Conservation (phyloP, 2,329 filamentous ascomycete genomes). For the Beauveria sp. region DNA sequence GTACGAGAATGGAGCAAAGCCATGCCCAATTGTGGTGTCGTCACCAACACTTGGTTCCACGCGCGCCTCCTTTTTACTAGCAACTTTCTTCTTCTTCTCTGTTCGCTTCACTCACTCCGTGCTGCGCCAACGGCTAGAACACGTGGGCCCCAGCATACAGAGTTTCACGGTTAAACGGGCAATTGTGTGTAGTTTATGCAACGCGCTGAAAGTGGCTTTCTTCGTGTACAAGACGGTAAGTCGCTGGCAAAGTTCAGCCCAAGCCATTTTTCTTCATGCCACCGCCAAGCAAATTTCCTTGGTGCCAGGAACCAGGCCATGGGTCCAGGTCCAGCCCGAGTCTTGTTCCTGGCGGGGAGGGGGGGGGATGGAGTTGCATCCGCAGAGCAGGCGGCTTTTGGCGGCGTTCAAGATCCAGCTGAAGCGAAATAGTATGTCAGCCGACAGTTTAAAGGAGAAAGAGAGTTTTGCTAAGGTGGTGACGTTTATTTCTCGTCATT, state of each 20-base stretch:
- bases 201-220: background rate
- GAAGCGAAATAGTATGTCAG: background rate
- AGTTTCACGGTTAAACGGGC: background rate
- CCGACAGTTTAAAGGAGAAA: background rate
- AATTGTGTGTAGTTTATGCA: background rate
- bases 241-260: background rate
- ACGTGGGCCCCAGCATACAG: background rate
- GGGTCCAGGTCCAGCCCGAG: background rate
- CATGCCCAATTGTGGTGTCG: too few species aligned
- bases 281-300: background rate
- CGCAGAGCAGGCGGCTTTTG: background rate
- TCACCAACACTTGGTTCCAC: too few species aligned
- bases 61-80: too few species aligned
- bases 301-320: background rate
- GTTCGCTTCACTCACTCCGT: background rate
- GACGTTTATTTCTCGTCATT: background rate
- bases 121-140: background rate
- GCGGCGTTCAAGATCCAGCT: background rate
- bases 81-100: background rate
- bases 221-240: background rate
- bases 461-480: background rate
- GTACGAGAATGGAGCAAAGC: too few species aligned
- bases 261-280: background rate
- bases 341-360: background rate
- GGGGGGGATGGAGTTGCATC: background rate